Conservation (phyloP, 108 stramenopile genomes). For the Conticribra guillardii region DNA sequence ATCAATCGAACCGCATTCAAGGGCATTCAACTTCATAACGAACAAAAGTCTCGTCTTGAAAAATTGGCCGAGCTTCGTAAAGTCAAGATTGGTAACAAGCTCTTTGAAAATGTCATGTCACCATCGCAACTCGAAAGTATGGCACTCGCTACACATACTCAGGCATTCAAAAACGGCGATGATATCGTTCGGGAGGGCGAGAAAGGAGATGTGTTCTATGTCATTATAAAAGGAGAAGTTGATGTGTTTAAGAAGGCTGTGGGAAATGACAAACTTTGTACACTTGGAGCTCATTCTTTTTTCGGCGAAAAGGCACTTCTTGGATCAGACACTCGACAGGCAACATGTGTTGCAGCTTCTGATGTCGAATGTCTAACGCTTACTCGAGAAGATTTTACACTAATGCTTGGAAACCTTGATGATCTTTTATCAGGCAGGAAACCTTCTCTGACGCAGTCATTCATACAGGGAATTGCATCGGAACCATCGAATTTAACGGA, state of each 20-base stretch:
- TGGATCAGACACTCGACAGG: slow-evolving; percentile 56
- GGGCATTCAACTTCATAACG: slow-evolving; percentile 39
- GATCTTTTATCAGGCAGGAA: slow-evolving; percentile 49
- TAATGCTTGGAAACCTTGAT: slow-evolving; percentile 65
- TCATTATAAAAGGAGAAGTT: slow-evolving; percentile 74
- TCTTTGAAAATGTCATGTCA: slow-evolving; percentile 52
- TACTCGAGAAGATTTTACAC: slow-evolving; percentile 60
- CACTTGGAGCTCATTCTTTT: slow-evolving; percentile 65
- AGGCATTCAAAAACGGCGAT: slow-evolving; percentile 64
- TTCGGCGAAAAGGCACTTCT: slow-evolving; percentile 85
- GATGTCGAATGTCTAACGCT: slow-evolving; percentile 41
- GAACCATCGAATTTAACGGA: not conserved
- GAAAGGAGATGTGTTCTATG: slow-evolving; percentile 81
- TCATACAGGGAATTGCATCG: not conserved
- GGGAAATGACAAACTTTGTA: slow-evolving; percentile 49
- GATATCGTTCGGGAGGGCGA: slow-evolving; percentile 87
- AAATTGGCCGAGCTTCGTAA: slow-evolving; percentile 61
- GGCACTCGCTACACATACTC: slow-evolving; percentile 49
- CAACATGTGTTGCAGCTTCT: slow-evolving; percentile 65
- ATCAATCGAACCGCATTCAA: slow-evolving; percentile 36
- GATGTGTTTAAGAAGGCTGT: slow-evolving; percentile 36
- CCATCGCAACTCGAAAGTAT: slow-evolving; percentile 59
- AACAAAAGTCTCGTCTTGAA: slow-evolving; percentile 27
- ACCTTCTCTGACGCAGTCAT: too few species aligned
- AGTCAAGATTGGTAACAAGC: slow-evolving; percentile 57